Base-by-base conservation (phyloP, 108 stramenopile genomes). In the Schizochytrium sp. region DNA sequence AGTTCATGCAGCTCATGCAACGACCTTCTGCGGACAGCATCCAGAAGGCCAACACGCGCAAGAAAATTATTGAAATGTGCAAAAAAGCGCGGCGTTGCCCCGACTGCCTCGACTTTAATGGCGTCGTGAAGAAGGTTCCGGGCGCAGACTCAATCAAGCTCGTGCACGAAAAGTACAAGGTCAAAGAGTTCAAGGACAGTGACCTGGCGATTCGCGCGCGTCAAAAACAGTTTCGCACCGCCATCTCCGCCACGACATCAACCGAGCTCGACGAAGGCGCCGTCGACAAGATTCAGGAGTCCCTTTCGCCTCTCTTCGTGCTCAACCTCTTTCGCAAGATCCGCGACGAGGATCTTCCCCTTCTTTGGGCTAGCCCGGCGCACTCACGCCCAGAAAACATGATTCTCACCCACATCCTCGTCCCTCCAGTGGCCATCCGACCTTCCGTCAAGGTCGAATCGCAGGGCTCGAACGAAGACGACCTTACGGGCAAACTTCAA, bases 361-460 rank as follows among this genome's bases (percentile, higher is more conserved):
- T 98, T 5, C 91, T 99, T 44, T 99, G 98, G 98, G 58, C 98
- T 47, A 94, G 95, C 90, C 95, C 97, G 0, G 57, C 91, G 83
- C 94, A 96, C 90, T 97, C 97, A 44, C 95, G 98, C 18, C 99
- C 99, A 6, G 98, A 99, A 90, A 96, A 96, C 90, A 92, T 99
- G 69, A 92, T 99, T 76, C 91, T 99, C 72, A 94, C 96, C 87
- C 92, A 96, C 91, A 87, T 99, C 14, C 89, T 98, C 57, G 98
- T 99, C 5, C 99, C 99, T 6, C 99, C 99, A 4, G 97, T 98
- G 29, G 97, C 98, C n/a, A 99, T 99, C 90, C 95, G 99, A n/a
- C 99, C 99, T 12, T 97, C 97, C 43, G 99, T 99, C 57, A 95
- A 97, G 2, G 97, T 98, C 96, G 99, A 99, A 89, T 92, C 94